Evolutionary conservation across 2,329 filamentous ascomycete species (phyloP).

Genomic region (Fusarium tjaetaba): DNA sequence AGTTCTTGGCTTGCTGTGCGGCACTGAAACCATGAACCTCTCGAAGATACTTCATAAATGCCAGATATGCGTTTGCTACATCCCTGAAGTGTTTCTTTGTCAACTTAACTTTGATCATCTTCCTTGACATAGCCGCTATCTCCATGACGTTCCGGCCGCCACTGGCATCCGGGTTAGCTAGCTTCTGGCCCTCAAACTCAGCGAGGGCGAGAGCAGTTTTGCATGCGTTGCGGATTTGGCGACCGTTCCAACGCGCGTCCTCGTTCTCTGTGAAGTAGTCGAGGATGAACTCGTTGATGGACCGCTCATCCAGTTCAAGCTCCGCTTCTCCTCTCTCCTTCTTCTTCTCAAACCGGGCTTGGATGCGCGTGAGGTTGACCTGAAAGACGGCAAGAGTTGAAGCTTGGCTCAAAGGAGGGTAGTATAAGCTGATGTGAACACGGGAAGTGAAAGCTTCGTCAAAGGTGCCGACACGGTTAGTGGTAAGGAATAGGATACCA

Average conservation of each 20-base stretch:
- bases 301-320: neutral
- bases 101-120: neutral
- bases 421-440: neutral
- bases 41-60: neutral
- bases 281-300: neutral
- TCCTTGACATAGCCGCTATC: neutral
- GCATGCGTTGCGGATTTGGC: neutral
- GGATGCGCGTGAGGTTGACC: neutral
- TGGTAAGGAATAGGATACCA: neutral
- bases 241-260: neutral
- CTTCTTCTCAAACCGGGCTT: neutral
- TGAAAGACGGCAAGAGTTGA: neutral
- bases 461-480: neutral
- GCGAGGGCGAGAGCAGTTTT: neutral
- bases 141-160: neutral
- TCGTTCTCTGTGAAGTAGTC: neutral
- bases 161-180: accelerated
- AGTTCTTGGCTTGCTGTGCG: neutral
- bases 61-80: neutral
- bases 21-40: neutral
- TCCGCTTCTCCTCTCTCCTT: neutral
- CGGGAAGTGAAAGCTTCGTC: neutral
- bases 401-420: neutral
- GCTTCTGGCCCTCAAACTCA: neutral
- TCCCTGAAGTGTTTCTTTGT: neutral